phyloP scores from a whole-genome alignment of 805 yeast genomes.

The Yamadazyma tumulicola region DNA sequence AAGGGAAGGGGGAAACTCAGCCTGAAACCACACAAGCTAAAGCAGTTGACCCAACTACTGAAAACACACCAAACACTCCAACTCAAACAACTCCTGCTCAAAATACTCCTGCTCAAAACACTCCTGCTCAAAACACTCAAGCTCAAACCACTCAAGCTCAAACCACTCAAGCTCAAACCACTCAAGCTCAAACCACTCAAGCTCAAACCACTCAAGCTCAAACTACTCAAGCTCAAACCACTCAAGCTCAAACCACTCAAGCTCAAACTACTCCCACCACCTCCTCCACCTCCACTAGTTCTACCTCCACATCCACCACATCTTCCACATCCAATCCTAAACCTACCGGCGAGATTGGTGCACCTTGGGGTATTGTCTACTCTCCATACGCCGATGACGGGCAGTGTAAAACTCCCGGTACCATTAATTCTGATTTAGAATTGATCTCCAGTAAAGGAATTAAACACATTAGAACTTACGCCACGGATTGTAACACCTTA shows the following conservation, averaged over 20 bases:
- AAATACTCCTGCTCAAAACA: slow-evolving; percentile 11
- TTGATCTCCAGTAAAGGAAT: slow-evolving; percentile 61
- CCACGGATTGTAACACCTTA: slow-evolving; percentile 79
- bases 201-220: slow-evolving; percentile 9
- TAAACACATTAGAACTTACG: slow-evolving; percentile 68
- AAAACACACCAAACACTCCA: slow-evolving; percentile 14
- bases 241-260: slow-evolving; percentile 11
- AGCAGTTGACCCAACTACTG: slow-evolving; percentile 21
- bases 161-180: slow-evolving; percentile 10
- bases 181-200: slow-evolving; percentile 8
- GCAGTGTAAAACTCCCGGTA: slow-evolving; percentile 56
- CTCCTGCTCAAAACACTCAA: slow-evolving; percentile 9
- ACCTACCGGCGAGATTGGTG: slow-evolving; percentile 20
- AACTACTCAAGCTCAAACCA: slow-evolving; percentile 12
- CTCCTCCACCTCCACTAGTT: slow-evolving; percentile 10
- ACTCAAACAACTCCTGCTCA: slow-evolving; percentile 9
- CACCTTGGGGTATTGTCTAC: slow-evolving; percentile 65
- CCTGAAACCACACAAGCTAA: slow-evolving; percentile 34
- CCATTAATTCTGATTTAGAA: slow-evolving; percentile 57
- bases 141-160: slow-evolving; percentile 11
- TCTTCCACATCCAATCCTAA: slow-evolving; percentile 13
- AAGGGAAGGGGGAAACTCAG: no score
- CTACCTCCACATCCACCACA: slow-evolving; percentile 18
- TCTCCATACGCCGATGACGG: slow-evolving; percentile 74
- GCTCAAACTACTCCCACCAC: slow-evolving; percentile 12